These are phyloP conservation scores for Diaporthe batatas DNA, from an alignment of 2,329 filamentous ascomycete species.

Conservation along the genomic window DNA sequence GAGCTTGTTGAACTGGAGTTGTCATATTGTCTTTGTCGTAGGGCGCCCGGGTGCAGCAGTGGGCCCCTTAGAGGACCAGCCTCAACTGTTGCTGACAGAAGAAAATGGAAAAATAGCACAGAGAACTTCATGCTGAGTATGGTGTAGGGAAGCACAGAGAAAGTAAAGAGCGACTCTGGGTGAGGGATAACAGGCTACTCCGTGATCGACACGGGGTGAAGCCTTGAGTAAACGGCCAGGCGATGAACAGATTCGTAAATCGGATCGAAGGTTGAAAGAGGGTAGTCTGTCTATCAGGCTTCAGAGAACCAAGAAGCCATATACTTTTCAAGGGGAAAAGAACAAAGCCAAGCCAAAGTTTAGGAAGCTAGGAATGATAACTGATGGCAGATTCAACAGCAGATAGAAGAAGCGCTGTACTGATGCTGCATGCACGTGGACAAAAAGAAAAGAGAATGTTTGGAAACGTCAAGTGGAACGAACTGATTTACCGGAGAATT, in stretches of 20 bases:
- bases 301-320: constrained; percentile 27
- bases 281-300: constrained; percentile 4
- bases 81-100: constrained; percentile 42
- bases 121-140: constrained; percentile 32
- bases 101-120: constrained; percentile 33
- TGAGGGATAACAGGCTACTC: constrained; percentile 4
- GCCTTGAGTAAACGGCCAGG: background rate
- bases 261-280: constrained; percentile 19
- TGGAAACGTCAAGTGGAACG: constrained; percentile 25
- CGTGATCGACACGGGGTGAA: constrained; percentile 16
- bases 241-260: background rate
- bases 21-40: constrained; percentile 34
- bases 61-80: constrained; percentile 42
- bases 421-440: constrained; percentile 2
- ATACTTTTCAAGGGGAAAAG: background rate
- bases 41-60: constrained; percentile 23
- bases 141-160: constrained; percentile 13
- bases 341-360: background rate
- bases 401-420: background rate
- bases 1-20: constrained; percentile 24
- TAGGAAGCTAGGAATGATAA: constrained; percentile 18
- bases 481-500: constrained; percentile 14
- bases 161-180: constrained; percentile 32
- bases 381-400: background rate
- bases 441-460: constrained; percentile 35